Conservation (phyloP, 2,329 filamentous ascomycete species). For the Sordariomycetes sp. region DNA sequence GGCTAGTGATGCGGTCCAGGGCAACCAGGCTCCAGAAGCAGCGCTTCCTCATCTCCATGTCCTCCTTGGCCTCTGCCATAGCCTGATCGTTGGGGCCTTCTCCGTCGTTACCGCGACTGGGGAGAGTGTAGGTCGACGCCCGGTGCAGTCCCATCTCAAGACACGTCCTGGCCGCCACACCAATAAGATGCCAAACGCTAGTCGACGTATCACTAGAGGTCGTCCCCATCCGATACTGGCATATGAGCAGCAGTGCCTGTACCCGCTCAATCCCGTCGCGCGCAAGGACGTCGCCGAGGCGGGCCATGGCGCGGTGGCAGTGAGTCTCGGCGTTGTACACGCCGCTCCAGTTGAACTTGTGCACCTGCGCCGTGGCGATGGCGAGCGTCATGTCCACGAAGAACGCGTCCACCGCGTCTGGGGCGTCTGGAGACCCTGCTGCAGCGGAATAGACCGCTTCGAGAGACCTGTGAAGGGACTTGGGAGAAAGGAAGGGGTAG, state of each 20-base stretch:
- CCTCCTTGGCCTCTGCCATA: neutral
- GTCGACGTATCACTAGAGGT: neutral
- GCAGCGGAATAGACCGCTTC: neutral
- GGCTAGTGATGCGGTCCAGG: neutral
- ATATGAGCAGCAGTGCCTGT: neutral
- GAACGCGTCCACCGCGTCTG: neutral
- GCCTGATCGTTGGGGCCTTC: neutral
- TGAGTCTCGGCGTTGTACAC: neutral
- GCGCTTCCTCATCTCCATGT: neutral
- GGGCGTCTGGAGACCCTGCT: neutral
- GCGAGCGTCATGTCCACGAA: neutral
- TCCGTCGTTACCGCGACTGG: neutral
- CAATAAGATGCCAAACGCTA: neutral
- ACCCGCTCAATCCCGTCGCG: neutral
- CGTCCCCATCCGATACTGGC: neutral
- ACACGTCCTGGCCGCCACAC: neutral
- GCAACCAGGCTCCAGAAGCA: neutral
- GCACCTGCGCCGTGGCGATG: neutral
- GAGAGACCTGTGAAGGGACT: neutral
- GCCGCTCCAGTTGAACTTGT: neutral
- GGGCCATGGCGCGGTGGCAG: neutral
- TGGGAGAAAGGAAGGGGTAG: neutral
- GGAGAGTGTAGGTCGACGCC: neutral
- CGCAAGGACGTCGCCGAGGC: neutral
- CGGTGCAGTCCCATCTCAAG: neutral